Conservation (phyloP, 306 rosid genomes). For the Malus asiatica region DNA sequence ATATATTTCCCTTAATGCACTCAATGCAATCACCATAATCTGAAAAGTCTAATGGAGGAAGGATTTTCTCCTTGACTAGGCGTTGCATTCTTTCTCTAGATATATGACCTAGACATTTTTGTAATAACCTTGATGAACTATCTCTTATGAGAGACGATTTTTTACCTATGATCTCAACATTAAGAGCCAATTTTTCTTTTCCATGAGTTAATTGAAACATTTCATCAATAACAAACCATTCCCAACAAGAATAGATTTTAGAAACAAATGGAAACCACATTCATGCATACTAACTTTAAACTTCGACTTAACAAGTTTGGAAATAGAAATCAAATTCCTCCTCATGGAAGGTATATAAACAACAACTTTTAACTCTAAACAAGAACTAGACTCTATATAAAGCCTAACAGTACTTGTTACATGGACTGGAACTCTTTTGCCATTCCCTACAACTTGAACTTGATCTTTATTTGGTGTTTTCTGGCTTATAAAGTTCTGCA, state of each 20-base stretch:
- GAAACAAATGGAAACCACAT: neutral
- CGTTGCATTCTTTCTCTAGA: neutral
- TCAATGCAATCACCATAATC: no score
- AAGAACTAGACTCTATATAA: no score
- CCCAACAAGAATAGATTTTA: neutral
- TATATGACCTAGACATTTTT: neutral
- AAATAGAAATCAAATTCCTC: no score
- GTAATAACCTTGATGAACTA: neutral
- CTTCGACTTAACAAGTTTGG: neutral
- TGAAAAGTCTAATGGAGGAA: no score
- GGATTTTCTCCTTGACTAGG: no score
- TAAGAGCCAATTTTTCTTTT: neutral
- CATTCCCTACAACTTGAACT: neutral
- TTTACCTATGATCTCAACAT: neutral
- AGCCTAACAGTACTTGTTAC: neutral
- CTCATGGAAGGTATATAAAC: no score
- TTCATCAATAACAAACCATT: neutral
- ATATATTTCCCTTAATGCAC: no score
- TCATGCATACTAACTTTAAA: neutral
- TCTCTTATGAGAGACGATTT: no score
- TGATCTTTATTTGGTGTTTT: neutral
- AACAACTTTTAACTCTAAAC: no score
- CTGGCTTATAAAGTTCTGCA: neutral
- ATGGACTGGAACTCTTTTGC: neutral
- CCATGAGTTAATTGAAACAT: neutral